Base-by-base conservation (phyloP, 805 yeast species). In the Sugiyamaella floridensis region DNA sequence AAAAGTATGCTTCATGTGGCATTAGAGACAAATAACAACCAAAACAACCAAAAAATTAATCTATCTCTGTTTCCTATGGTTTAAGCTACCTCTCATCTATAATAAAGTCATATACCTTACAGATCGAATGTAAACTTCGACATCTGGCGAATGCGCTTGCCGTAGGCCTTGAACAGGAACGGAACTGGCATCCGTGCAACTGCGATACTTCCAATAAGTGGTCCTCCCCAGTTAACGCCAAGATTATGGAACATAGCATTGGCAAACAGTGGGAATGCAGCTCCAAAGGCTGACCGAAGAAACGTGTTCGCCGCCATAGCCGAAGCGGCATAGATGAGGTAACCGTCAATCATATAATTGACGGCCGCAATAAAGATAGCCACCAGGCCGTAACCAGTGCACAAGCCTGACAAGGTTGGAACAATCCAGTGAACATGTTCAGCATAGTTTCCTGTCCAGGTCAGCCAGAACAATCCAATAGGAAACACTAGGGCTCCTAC, bases 241-340 rank as follows among this genome's bases (percentile, higher is more conserved):
- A 81, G 61, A 51, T 71, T 71, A 19, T 63, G 64, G 63, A 78
- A 80, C 78, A 82, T 73, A 54, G 74, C 76, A 40, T 69, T 63
- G 2, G 82, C 77, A 62, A 81, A 80, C 45, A 82, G 66, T 6
- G 87, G 86, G 72, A 82, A 81, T 1, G 72, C 76, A 32, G 81
- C 83, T 28, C 80, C 87, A 64, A 80, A 76, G 6, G 75, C 66
- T 0, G 85, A 80, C 63, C 86, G 73, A 48, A 78, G 63, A 50
- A 81, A 76, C 1, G 85, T 79, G 56, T 80, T 80, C 5, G 81
- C 85, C 2, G 87, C 85, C 50, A 81, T 70, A 1, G 84, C 84
- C n/a, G 83, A 77, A 1, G 86, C 86, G 9, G 85, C 79, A 56
- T 74, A 76, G 44, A 71, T 66, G 34, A 79, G 72, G 61, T 79